A percentile compares a stretch with the other conserved stretches of the same genome.
Evolutionary conservation across 805 yeast species (phyloP).

Genomic region (Kazachstania africana): DNA sequence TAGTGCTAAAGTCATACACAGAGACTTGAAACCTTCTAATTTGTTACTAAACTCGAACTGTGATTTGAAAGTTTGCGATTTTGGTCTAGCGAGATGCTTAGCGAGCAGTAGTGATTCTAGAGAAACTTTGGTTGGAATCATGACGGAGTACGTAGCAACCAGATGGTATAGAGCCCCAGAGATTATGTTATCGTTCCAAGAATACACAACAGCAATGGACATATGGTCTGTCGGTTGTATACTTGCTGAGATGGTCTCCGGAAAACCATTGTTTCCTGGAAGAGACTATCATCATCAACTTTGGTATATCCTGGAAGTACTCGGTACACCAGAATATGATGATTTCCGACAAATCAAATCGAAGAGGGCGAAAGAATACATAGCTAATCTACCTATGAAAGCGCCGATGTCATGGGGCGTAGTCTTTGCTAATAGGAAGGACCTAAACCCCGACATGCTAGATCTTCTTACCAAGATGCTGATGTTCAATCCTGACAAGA

Average conservation of each 20-base stretch:
- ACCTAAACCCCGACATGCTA: slow-evolving; percentile 34
- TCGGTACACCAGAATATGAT: slow-evolving; percentile 66
- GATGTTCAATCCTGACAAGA: slow-evolving; percentile 61
- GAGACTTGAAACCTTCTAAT: slow-evolving; percentile 71
- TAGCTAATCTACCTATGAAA: slow-evolving; percentile 51
- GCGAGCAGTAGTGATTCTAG: slow-evolving; percentile 30
- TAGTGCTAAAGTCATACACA: slow-evolving; percentile 59
- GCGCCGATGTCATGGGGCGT: slow-evolving; percentile 38
- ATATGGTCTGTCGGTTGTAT: slow-evolving; percentile 78
- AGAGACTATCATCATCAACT: slow-evolving; percentile 61
- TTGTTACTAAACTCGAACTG: slow-evolving; percentile 56
- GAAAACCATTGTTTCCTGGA: slow-evolving; percentile 64
- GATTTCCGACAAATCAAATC: slow-evolving; percentile 66
- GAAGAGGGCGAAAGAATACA: slow-evolving; percentile 67
- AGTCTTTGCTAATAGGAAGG: slow-evolving; percentile 6
- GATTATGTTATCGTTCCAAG: slow-evolving; percentile 62
- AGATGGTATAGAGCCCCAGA: slow-evolving; percentile 83
- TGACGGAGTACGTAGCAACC: slow-evolving; percentile 77
- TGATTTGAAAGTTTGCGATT: slow-evolving; percentile 68
- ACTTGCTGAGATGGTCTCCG: slow-evolving; percentile 52
- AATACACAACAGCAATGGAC: slow-evolving; percentile 67
- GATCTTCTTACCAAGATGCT: slow-evolving; percentile 60
- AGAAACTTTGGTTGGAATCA: slow-evolving; percentile 38
- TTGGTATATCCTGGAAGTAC: slow-evolving; percentile 49
- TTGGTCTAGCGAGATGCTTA: slow-evolving; percentile 56